Percentiles rank a stretch among this genome's conserved stretches.
Evolutionary conservation across 495 filamentous ascomycete genomes (phyloP).

Genomic region (Mycothermus thermophilus): DNA sequence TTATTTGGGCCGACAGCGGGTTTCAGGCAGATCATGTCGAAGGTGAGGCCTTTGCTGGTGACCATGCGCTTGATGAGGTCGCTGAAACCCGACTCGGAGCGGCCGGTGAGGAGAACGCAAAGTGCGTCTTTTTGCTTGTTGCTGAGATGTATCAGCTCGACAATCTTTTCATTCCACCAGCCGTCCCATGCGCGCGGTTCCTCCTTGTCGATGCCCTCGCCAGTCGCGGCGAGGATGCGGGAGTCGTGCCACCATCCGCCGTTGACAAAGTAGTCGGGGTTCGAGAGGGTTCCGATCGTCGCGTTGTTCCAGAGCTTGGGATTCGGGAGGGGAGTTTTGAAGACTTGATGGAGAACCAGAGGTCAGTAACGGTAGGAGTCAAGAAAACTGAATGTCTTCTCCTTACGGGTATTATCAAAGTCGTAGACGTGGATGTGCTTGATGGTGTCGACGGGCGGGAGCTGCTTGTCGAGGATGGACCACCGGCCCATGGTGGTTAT

Average conservation of each 20-base stretch:
- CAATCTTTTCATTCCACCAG: constrained; percentile 96
- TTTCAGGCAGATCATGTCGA: constrained; percentile 83
- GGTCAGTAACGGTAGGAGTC: neutral
- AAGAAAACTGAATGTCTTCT: no score
- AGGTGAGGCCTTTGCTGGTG: constrained; percentile 60
- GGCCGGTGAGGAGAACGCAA: constrained; percentile 79
- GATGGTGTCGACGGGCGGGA: constrained; percentile 58
- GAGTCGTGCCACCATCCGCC: constrained; percentile 98
- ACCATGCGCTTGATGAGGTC: constrained; percentile 76
- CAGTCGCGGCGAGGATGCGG: constrained; percentile 71
- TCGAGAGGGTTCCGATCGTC: constrained; percentile 62
- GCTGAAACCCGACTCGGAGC: constrained; percentile 60
- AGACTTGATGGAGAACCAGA: constrained; percentile 43
- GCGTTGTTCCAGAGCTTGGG: constrained; percentile 68
- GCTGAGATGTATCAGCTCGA: constrained; percentile 65
- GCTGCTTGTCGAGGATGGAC: constrained; percentile 59
- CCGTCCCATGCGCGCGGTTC: constrained; percentile 76
- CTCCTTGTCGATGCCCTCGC: constrained; percentile 69
- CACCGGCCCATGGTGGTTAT: constrained; percentile 65
- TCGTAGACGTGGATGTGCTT: constrained; percentile 87
- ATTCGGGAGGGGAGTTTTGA: constrained; percentile 80
- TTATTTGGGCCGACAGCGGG: constrained; percentile 66
- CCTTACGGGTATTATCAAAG: constrained; percentile 85
- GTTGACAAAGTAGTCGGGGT: constrained; percentile 59
- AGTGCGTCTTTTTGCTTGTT: constrained; percentile 81